Conservation (phyloP, 371 early-diverging fungal genomes). For the Mortierella sp. region DNA sequence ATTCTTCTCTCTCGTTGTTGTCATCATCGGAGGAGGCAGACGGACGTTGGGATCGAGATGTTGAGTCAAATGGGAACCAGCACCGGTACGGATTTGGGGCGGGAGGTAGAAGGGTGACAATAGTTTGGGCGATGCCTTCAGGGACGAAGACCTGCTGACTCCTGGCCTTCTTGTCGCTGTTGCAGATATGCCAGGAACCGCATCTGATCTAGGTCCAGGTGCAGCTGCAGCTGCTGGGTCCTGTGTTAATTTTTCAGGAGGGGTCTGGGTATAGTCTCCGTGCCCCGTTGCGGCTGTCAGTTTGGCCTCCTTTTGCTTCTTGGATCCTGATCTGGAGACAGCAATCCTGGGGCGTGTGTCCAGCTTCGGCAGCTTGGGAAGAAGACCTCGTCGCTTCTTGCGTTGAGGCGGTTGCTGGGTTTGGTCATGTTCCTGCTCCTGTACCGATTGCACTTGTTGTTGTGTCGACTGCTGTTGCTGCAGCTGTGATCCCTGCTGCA, state of each 20-base stretch:
- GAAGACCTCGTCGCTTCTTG: conserved; percentile 27
- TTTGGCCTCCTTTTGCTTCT: conserved; percentile 5
- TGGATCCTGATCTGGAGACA: conserved; percentile 17
- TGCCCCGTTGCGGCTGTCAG: background rate
- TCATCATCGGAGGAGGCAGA: conserved; percentile 14
- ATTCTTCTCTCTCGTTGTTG: background rate
- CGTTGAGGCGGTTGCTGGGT: background rate
- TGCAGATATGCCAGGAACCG: background rate
- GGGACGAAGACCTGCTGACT: background rate
- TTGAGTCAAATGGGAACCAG: background rate
- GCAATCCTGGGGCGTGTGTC: conserved; percentile 40
- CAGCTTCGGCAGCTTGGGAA: conserved; percentile 39
- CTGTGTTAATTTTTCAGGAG: conserved; percentile 4
- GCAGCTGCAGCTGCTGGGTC: background rate
- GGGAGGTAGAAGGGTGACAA: conserved; percentile 36
- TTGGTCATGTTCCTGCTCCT: conserved; percentile 6
- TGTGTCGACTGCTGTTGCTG: too few species aligned
- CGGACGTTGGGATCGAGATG: conserved; percentile 20
- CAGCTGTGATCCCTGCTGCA: background rate
- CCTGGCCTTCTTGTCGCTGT: background rate
- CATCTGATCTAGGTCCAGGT: background rate
- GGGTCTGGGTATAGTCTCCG: background rate
- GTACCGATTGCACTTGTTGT: background rate
- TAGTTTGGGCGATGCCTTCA: background rate
- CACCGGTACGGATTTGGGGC: conserved; percentile 3